Conservation (phyloP, 495 filamentous ascomycete species). For the Opeltia flavorubescens region DNA sequence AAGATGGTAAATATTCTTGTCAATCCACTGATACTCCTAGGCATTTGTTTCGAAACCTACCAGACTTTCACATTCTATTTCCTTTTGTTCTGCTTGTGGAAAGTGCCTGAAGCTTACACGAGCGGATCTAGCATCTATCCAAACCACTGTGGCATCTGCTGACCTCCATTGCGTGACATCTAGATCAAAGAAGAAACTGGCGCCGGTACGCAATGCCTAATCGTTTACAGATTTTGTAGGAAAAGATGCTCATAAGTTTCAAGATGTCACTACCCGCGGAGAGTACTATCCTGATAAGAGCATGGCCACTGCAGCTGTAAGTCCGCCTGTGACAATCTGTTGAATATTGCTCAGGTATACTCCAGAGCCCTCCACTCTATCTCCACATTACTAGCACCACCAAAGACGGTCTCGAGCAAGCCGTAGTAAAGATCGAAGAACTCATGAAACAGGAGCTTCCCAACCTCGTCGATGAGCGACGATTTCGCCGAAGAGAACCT, state of each 20-base stretch:
- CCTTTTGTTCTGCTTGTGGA: constrained; percentile 32
- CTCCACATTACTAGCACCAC: constrained; percentile 90
- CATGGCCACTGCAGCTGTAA: constrained; percentile 85
- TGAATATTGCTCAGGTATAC: constrained; percentile 4
- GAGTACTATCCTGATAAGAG: constrained; percentile 94
- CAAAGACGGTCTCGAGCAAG: constrained; percentile 81
- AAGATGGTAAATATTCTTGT: constrained; percentile 95
- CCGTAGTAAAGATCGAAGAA: constrained; percentile 73
- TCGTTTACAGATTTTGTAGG: constrained; percentile 36
- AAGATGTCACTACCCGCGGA: constrained; percentile 99
- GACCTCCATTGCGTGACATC: constrained; percentile 79
- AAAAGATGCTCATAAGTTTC: constrained; percentile 47
- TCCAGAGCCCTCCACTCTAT: constrained; percentile 84
- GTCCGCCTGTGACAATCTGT: constrained; percentile 19
- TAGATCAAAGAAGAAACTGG: constrained; percentile 99
- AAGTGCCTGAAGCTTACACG: constrained; percentile 72
- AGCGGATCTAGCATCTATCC: constrained; percentile 56
- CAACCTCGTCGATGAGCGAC: constrained; percentile 86
- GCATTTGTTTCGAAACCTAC: constrained; percentile 22
- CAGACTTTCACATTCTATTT: constrained; percentile 16
- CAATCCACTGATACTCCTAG: constrained; percentile 70
- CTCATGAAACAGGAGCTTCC: constrained; percentile 94
- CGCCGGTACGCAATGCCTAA: constrained; percentile 81
- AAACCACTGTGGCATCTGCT: constrained; percentile 91
- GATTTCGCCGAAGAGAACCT: constrained; percentile 79